A percentile compares a stretch with the other conserved stretches of the same genome.
phyloP scores from a whole-genome alignment of 2,329 filamentous ascomycete genomes.

The Periconia sp. region DNA sequence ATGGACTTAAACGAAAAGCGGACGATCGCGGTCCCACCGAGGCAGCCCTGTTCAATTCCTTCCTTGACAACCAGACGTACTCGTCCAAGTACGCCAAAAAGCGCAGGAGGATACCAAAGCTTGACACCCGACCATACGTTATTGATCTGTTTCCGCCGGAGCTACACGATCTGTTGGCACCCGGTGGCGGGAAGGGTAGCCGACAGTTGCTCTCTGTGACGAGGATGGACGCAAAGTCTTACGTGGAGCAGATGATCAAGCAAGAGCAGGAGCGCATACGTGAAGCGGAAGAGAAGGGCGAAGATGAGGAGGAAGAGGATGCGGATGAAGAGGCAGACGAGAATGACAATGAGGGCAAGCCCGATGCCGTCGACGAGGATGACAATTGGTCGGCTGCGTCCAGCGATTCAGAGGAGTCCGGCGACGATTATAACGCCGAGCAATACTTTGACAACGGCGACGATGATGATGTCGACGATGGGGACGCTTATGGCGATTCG shows the following conservation, averaged over 20 bases:
- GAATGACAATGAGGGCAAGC: constrained; percentile 51
- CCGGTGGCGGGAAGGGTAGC: constrained; percentile 30
- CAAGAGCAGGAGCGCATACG: constrained; percentile 49
- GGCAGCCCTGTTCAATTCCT: constrained; percentile 56
- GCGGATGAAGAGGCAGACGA: constrained; percentile 49
- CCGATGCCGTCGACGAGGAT: constrained; percentile 58
- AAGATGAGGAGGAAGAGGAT: constrained; percentile 39
- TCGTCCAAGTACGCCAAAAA: constrained; percentile 60
- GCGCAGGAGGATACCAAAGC: constrained; percentile 56
- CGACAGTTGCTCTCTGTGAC: constrained; percentile 36
- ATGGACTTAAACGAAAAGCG: constrained; percentile 40
- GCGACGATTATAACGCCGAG: constrained; percentile 65
- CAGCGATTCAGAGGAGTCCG: constrained; percentile 65
- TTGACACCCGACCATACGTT: constrained; percentile 58
- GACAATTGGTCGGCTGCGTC: constrained; percentile 56
- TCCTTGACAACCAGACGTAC: constrained; percentile 63
- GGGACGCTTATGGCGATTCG: constrained; percentile 38
- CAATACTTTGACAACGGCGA: constrained; percentile 57
- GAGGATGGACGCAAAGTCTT: constrained; percentile 31
- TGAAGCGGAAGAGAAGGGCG: constrained; percentile 50
- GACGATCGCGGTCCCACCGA: constrained; percentile 42
- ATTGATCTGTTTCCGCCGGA: constrained; percentile 62
- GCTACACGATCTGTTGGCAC: constrained; percentile 57
- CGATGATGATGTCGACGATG: constrained; percentile 50
- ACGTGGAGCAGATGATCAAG: constrained; percentile 43